Percentiles rank a stretch among this genome's conserved stretches.
These are phyloP conservation scores for Populus alba DNA, from an alignment of 345 rosid genomes.

Conservation along the genomic window DNA sequence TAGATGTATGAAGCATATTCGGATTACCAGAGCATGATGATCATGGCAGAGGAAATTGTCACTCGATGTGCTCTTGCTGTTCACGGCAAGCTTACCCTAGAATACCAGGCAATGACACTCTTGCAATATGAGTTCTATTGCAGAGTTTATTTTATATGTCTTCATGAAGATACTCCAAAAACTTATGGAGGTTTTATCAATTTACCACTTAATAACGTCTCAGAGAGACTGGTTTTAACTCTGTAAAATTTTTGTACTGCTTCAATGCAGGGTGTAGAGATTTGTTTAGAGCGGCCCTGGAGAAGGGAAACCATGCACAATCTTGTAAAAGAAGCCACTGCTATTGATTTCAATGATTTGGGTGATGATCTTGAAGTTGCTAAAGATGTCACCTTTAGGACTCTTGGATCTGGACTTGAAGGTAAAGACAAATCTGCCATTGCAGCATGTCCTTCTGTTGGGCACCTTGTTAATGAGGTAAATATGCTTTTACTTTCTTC, in stretches of 20 bases:
- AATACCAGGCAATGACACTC: conserved; percentile 63
- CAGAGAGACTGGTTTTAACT: conserved; percentile 2
- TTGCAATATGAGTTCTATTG: not conserved
- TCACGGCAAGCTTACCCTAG: conserved; percentile 67
- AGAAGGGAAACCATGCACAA: conserved; percentile 95
- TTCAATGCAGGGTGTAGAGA: conserved; percentile 64
- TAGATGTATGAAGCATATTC: conserved; percentile 97
- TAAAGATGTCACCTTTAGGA: conserved; percentile 54
- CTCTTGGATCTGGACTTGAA: conserved; percentile 56
- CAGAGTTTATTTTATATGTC: not conserved
- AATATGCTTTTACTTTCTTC: not conserved
- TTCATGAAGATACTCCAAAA: not conserved
- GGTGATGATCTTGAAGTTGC: conserved; percentile 57
- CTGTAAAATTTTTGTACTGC: conserved; percentile 18
- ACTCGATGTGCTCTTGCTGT: conserved; percentile 78
- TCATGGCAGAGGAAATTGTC: conserved; percentile 82
- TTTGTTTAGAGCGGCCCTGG: conserved; percentile 85
- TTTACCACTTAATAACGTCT: conserved; percentile 7
- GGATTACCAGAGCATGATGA: conserved; percentile 91
- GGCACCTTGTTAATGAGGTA: conserved; percentile 92
- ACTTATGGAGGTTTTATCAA: not conserved
- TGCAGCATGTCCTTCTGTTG: conserved; percentile 66
- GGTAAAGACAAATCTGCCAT: conserved; percentile 66
- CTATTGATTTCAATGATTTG: conserved; percentile 60
- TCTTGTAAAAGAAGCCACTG: conserved; percentile 76